Conservation (phyloP, 139 green algal genomes). For the Gonium pectorale region DNA sequence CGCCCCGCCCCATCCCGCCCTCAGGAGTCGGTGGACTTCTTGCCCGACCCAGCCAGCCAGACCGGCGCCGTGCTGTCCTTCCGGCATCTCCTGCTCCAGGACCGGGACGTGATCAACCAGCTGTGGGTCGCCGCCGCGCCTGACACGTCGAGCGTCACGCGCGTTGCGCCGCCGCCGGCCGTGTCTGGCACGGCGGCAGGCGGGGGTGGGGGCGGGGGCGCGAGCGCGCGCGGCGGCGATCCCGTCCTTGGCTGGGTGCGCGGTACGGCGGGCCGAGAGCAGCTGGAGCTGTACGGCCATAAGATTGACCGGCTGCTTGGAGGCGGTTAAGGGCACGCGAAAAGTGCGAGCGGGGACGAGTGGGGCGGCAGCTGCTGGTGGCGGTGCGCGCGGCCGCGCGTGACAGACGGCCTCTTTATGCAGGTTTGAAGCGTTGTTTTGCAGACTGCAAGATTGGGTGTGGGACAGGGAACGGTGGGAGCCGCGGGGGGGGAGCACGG, state of each 20-base stretch:
- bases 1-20: not conserved
- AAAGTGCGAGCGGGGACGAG: too few species aligned
- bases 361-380: too few species aligned
- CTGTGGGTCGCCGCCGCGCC: constrained; percentile 40
- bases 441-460: too few species aligned
- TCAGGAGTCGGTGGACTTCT: constrained; percentile 41
- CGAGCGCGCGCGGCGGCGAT: not conserved
- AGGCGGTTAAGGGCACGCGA: not conserved
- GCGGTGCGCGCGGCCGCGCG: too few species aligned
- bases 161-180: not conserved
- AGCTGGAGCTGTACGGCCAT: constrained; percentile 19
- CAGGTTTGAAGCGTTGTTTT: too few species aligned
- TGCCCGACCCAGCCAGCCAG: constrained; percentile 25
- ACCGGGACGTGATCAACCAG: constrained; percentile 1
- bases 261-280: not conserved
- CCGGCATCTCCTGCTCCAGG: constrained; percentile 36
- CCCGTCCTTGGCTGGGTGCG: not conserved
- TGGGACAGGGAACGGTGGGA: too few species aligned
- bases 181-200: not conserved
- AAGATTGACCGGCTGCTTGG: constrained; percentile 38
- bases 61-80: not conserved
- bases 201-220: not conserved
- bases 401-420: too few species aligned
- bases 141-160: constrained; percentile 2
- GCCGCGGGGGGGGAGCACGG: too few species aligned